phyloP scores from a whole-genome alignment of 306 rosid species.

The Abrus precatorius region DNA sequence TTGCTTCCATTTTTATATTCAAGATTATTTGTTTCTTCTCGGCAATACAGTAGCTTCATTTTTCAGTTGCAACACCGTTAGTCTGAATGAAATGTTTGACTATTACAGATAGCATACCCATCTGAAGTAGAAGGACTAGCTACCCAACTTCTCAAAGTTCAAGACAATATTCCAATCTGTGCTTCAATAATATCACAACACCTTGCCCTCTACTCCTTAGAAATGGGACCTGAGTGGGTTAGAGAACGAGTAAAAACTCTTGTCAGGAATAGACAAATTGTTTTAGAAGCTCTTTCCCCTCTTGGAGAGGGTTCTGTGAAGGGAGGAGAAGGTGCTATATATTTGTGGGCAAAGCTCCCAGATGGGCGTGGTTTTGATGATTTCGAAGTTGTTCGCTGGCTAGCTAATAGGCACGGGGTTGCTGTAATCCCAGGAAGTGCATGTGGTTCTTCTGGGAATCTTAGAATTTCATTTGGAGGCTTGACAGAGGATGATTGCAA shows the following conservation, averaged over 20 bases:
- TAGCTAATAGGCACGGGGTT: conserved; percentile 74
- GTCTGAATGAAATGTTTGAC: conserved; percentile 10
- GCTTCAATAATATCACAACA: conserved; percentile 89
- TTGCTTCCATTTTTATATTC: conserved; percentile 21
- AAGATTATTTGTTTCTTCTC: conserved; percentile 17
- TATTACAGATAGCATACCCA: conserved; percentile 92
- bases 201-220: conserved; percentile 85
- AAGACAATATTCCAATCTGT: conserved; percentile 98
- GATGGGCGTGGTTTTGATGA: conserved; percentile 58
- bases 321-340: conserved; percentile 98
- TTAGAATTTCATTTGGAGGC: conserved; percentile 91
- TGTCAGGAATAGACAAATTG: conserved; percentile 69
- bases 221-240: conserved; percentile 89
- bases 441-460: conserved; percentile 77
- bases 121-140: conserved; percentile 79
- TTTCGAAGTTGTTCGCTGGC: conserved; percentile 83
- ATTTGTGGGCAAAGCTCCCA: conserved; percentile 97
- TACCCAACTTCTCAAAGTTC: conserved; percentile 90
- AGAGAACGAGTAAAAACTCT: conserved; percentile 70
- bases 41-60: neutral
- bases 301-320: conserved; percentile 82
- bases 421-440: conserved; percentile 93
- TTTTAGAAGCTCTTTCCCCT: conserved; percentile 75
- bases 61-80: conserved; percentile 1
- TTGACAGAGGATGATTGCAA: conserved; percentile 79